phyloP scores from a whole-genome alignment of 768 basidiomycete genomes.

The Lepiota venenata region DNA sequence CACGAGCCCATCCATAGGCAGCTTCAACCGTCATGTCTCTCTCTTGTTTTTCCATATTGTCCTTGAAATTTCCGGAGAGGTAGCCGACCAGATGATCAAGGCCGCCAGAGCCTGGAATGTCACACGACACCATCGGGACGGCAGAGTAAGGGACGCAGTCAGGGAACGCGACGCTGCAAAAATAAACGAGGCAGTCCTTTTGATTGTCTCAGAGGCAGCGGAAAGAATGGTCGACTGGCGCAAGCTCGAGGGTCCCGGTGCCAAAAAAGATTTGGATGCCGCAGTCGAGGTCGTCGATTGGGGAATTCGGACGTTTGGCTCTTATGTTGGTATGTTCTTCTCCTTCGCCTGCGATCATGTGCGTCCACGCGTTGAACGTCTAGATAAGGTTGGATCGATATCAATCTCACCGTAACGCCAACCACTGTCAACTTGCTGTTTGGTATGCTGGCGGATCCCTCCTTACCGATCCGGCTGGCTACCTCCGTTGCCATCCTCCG shows the following conservation, averaged over 20 bases:
- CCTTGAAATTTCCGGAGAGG: constrained; percentile 93
- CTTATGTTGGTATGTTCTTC: constrained; percentile 82
- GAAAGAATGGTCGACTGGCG: constrained; percentile 52
- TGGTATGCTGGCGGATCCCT: constrained; percentile 72
- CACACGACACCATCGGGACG: constrained; percentile 77
- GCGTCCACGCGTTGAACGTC: not conserved
- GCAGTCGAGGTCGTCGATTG: constrained; percentile 82
- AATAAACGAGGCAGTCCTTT: constrained; percentile 85
- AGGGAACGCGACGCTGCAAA: constrained; percentile 83
- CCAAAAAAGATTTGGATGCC: constrained; percentile 50
- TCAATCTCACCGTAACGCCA: constrained; percentile 92
- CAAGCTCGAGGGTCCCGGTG: constrained; percentile 39
- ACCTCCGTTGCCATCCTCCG: constrained; percentile 77
- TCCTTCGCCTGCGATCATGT: not conserved
- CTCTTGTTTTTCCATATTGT: constrained; percentile 90
- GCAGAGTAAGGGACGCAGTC: constrained; percentile 82
- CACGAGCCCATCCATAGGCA: constrained; percentile 35
- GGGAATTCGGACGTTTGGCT: constrained; percentile 89
- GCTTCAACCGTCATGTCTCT: constrained; percentile 81
- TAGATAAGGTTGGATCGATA: constrained; percentile 94
- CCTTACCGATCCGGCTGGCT: constrained; percentile 77
- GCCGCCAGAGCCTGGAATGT: constrained; percentile 72
- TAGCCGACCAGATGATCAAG: constrained; percentile 94
- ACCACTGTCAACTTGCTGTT: constrained; percentile 84
- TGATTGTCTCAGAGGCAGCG: constrained; percentile 71